Base-by-base conservation (phyloP, 495 filamentous ascomycete species). In the Elasticomyces elasticus region DNA sequence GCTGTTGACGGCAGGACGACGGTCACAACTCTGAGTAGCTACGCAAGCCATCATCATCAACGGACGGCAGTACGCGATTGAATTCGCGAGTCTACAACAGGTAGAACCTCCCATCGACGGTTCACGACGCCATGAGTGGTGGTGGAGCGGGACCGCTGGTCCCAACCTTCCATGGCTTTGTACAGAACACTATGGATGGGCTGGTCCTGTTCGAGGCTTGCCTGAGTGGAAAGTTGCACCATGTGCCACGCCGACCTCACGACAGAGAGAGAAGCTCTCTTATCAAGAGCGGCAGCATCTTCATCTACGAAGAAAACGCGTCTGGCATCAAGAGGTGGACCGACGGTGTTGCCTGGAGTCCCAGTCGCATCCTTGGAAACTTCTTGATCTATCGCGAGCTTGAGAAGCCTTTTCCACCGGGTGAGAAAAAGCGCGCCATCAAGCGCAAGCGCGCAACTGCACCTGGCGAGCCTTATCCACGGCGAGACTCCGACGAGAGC, bases 251-350 rank as follows among this genome's bases (percentile, higher is more conserved):
- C 22, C 79, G 90, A 23, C 90, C 90, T 0, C 86, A 91, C 60
- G 90, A 96, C 56, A 75, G 84, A 23, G 89, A 95, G 64, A 80
- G 89, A 31, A 69, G 72, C 9, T 66, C 74, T 15, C 73, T 91
- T 37, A 90, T 95, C 61, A 77, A 74, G 53, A 94, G 87, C 62
- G 90, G 90, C 22, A 83, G 83, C 50, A 78, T 94, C 11, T 91
- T 95, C 66, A 85, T 95, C 58, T 95, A 94, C 68, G 86, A 92
- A 63, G 87, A 94, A 64, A 80, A 85, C 51, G 81, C 85, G 0
- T 91, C 89, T 0, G 86, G 86, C 1, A 94, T 95, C 68, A 94
- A 91, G 70, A 78, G 90, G 37, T 95, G 90, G 90, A 95, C 90
- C 0, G 90, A 96, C 65, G 88, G 89, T 1, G 77, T 86, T 12